A percentile compares a stretch with the other conserved stretches of the same genome.
These are phyloP conservation scores for Rubroshorea leprosula DNA, from an alignment of 345 rosid genomes.

Conservation along the genomic window DNA sequence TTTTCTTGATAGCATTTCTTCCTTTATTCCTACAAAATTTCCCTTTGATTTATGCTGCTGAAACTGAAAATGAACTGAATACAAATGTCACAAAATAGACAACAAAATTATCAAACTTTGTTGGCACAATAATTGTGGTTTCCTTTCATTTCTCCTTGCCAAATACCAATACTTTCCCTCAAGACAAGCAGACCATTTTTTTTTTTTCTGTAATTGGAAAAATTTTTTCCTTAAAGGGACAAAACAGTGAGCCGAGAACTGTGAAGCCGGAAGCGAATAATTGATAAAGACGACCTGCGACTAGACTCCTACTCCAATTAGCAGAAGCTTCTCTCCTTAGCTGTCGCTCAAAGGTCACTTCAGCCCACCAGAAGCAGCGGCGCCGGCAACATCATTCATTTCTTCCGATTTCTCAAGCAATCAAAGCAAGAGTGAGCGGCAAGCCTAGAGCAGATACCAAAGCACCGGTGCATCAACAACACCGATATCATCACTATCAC, in stretches of 20 bases:
- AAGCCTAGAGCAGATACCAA: not conserved
- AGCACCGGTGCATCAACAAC: not conserved
- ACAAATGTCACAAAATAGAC: too few species aligned
- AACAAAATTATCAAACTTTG: too few species aligned
- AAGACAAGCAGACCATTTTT: too few species aligned
- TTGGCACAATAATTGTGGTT: too few species aligned
- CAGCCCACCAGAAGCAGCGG: not conserved
- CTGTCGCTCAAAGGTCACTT: slow-evolving; percentile 3
- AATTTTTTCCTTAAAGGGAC: too few species aligned
- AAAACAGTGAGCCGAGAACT: not conserved
- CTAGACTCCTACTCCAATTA: not conserved
- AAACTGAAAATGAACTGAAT: too few species aligned
- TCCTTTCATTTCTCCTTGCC: too few species aligned
- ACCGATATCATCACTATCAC: not conserved
- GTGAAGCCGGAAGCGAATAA: not conserved
- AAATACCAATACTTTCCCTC: too few species aligned
- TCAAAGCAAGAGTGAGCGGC: not conserved
- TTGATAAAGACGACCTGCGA: not conserved
- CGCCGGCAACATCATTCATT: not conserved
- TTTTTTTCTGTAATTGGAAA: too few species aligned
- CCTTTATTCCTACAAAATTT: too few species aligned
- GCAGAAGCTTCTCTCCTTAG: not conserved
- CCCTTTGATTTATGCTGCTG: too few species aligned
- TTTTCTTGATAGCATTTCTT: too few species aligned
- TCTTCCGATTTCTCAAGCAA: not conserved